These are phyloP conservation scores for Neopestalotiopsis clavispora DNA, from an alignment of 2,329 filamentous ascomycete species.

Conservation along the genomic window DNA sequence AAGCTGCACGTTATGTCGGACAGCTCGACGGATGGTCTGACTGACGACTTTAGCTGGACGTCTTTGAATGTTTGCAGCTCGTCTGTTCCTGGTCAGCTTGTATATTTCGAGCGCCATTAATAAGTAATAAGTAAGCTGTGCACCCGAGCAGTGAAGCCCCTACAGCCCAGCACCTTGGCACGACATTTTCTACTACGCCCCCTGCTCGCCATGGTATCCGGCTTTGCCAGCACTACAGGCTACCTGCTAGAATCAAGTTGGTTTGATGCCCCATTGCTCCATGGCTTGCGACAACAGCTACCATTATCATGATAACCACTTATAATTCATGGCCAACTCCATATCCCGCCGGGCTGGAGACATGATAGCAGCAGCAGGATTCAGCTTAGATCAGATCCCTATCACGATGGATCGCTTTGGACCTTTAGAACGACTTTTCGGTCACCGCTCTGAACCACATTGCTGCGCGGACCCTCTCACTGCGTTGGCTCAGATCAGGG, in stretches of 20 bases:
- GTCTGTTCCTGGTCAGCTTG: neutral
- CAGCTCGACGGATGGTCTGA: neutral
- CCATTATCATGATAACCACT: neutral
- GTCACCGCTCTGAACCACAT: neutral
- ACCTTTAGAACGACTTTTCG: neutral
- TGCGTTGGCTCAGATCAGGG: neutral
- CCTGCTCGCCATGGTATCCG: neutral
- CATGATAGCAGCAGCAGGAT: neutral
- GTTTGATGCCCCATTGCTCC: neutral
- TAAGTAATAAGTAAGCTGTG: constrained; percentile 1
- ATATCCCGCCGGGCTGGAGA: neutral
- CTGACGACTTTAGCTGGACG: neutral
- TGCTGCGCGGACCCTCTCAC: neutral
- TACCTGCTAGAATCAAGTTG: neutral
- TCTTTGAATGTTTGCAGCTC: neutral
- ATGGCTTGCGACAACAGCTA: neutral
- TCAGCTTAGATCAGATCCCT: neutral
- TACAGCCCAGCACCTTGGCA: neutral
- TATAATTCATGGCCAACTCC: neutral
- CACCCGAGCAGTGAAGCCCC: neutral
- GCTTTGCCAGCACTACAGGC: neutral
- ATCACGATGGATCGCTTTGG: neutral
- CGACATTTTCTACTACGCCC: neutral
- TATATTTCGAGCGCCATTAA: neutral
- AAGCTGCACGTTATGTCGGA: neutral